A percentile compares a stretch with the other conserved stretches of the same genome.
Evolutionary conservation across 169 alveolate genomes (phyloP).

Genomic region (Plasmodium gonderi): DNA sequence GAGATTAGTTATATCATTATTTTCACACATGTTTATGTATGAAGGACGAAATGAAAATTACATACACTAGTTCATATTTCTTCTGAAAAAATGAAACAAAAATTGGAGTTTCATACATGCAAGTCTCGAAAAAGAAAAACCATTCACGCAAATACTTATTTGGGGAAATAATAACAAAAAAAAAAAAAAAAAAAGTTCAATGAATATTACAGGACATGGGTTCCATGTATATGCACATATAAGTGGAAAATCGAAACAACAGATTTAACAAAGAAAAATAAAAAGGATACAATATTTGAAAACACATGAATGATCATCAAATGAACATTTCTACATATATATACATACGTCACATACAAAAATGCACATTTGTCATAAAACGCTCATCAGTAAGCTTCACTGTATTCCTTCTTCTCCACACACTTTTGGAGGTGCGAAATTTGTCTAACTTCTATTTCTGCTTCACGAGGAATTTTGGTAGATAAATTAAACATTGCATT

Average conservation of each 20-base stretch:
- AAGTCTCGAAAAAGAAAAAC: background rate
- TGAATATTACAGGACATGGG: background rate
- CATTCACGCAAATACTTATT: background rate
- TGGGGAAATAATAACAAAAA: background rate
- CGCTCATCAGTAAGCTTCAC: background rate
- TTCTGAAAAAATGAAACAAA: background rate
- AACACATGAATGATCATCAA: background rate
- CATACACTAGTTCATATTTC: background rate
- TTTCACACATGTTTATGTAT: background rate
- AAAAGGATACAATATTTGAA: background rate
- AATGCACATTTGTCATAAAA: background rate
- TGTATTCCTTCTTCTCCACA: background rate
- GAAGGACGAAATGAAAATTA: background rate
- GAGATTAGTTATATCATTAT: background rate
- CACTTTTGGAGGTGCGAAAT: constrained; percentile 9
- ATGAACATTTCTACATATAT: background rate
- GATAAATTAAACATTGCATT: constrained; percentile 79
- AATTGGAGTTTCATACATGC: background rate
- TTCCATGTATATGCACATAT: background rate
- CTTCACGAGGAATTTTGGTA: constrained; percentile 66
- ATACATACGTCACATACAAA: too few relatives aligned
- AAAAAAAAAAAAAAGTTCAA: background rate
- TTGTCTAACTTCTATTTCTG: constrained; percentile 39
- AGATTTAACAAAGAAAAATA: background rate
- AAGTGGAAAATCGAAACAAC: background rate